Percentiles rank a stretch among this genome's conserved stretches.
phyloP scores from a whole-genome alignment of 345 rosid species.

The Lepidium didymum region DNA sequence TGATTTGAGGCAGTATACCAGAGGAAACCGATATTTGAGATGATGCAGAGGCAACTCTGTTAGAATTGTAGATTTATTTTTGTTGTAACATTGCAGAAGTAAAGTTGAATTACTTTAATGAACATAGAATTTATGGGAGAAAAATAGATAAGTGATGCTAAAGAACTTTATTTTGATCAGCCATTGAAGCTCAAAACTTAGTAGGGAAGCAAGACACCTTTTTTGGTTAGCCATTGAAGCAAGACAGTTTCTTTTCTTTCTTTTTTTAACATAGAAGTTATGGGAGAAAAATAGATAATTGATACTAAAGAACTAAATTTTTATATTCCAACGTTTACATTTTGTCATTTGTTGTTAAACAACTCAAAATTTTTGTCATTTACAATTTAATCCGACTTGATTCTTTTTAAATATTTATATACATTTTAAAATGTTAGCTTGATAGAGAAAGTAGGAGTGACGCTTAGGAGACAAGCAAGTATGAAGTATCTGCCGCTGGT shows the following conservation, averaged over 20 bases:
- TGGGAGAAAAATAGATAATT: too few species aligned
- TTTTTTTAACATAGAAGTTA: too few species aligned
- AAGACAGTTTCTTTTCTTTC: too few species aligned
- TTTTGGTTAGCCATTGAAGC: background rate
- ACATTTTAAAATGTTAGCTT: background rate
- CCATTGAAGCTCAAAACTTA: background rate
- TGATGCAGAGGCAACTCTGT: background rate
- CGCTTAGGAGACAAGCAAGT: slow-evolving; percentile 28
- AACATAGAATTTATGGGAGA: background rate
- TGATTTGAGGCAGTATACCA: background rate
- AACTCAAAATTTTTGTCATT: too few species aligned
- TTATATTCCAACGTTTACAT: too few species aligned
- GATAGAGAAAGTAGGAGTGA: slow-evolving; percentile 1
- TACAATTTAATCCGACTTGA: too few species aligned
- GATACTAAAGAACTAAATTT: too few species aligned
- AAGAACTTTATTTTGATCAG: background rate
- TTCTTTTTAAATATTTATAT: too few species aligned
- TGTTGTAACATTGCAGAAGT: slow-evolving; percentile 12
- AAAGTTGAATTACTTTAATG: background rate
- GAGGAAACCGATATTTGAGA: background rate
- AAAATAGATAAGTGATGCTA: background rate
- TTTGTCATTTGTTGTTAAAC: too few species aligned
- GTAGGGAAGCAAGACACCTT: background rate
- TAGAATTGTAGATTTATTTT: background rate
- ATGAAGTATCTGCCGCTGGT: slow-evolving; percentile 6